These are phyloP conservation scores for Coniosporium tulheliwenetii DNA, from an alignment of 2,329 filamentous ascomycete genomes.

Conservation along the genomic window DNA sequence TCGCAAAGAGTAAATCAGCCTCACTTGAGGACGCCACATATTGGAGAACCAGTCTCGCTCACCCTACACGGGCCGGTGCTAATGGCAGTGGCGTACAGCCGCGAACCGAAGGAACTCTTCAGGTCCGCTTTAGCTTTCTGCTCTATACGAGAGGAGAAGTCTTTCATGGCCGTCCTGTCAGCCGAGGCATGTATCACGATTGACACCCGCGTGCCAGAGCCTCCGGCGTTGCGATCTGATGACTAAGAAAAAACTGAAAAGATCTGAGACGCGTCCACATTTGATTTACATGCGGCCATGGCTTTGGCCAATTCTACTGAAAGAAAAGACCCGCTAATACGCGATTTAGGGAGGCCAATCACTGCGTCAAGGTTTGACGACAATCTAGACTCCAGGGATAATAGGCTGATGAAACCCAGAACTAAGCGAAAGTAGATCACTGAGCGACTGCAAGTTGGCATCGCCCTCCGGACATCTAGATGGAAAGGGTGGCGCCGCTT, in stretches of 20 bases:
- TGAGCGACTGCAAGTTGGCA: background rate
- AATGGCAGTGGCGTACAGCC: slow-evolving; percentile 15
- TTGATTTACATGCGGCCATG: background rate
- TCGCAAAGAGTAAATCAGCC: background rate
- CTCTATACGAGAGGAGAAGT: background rate
- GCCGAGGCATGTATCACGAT: background rate
- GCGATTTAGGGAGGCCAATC: background rate
- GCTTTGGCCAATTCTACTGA: background rate
- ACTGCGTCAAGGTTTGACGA: background rate
- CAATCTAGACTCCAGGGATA: background rate
- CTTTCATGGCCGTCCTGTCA: background rate
- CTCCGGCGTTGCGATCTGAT: slow-evolving; percentile 20
- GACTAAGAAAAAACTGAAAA: slow-evolving; percentile 55
- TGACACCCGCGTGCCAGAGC: slow-evolving; percentile 9
- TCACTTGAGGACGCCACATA: slow-evolving; percentile 6
- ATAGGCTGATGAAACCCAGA: background rate
- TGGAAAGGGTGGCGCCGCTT: too few relatives aligned
- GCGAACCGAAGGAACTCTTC: slow-evolving; percentile 4
- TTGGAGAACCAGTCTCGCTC: slow-evolving; percentile 8
- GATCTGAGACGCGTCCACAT: slow-evolving; percentile 44
- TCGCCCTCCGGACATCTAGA: too few relatives aligned
- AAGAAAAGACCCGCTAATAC: background rate
- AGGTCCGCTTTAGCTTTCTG: slow-evolving; percentile 7
- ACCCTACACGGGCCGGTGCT: slow-evolving; percentile 5
- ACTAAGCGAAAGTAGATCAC: background rate